Evolutionary conservation across 2,329 filamentous ascomycete genomes (phyloP), one percentile per base, ranked within the genome.

Genomic region (Aspergillus chevalieri): DNA sequence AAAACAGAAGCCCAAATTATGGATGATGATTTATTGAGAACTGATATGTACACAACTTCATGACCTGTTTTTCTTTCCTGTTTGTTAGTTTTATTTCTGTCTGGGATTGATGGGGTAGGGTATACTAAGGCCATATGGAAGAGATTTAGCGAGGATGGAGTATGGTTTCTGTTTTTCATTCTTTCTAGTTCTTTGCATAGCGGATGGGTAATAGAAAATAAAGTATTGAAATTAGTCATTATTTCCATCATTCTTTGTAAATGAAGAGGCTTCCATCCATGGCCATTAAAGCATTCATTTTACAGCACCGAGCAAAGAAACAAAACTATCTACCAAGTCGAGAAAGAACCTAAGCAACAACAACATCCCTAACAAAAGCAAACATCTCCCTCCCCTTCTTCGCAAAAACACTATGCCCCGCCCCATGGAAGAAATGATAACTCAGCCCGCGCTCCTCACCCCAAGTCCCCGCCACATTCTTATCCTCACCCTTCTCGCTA

Each of bases 331-430:
- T 8, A 8, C 14, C 10, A 30, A 30, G 2, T 12, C 21, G 30
- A 22, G 12, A 30, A 10, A 12, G 21, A 30, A 12, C 3, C 26
- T 28, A 28, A 15, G 52, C 57, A 42, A 66, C 51, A 43, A 70
- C 61, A 30, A 69, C 61, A 52, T 68, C 64, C 39, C 65, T 65
- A 15, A 66, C 64, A 50, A 63, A 71, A 30, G 66, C 57, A 51
- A 70, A 71, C 60, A 70, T 63, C 44, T 63, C 62, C 12, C 54
- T 54, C n/a, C 62, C 57, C 48, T 61, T 62, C 43, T 62, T 61
- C 3, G 54, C 56, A 51, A 65, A 65, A 2, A 69, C 64, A 47
- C 55, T 63, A 52, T 69, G 68, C 1, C 67, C 67, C 9, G 66
- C 66, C 0, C 56, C 62, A 15, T 56, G 51, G 44, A 70, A 70